Percentiles rank a stretch among this genome's conserved stretches.
phyloP scores from a whole-genome alignment of 1,139 yeast species.

The Pichia sp. region DNA sequence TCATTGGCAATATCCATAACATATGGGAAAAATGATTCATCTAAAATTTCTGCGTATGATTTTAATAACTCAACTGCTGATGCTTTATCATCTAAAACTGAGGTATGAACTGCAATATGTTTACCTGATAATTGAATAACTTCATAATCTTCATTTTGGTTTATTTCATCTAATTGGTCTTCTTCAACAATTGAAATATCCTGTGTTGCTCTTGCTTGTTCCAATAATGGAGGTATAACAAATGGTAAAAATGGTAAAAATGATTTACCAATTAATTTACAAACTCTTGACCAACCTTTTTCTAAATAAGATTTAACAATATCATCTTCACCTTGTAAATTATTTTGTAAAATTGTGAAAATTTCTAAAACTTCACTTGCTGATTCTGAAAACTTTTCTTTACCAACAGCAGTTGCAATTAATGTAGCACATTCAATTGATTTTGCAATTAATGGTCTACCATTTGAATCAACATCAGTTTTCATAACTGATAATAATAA shows the following conservation, averaged over 20 bases:
- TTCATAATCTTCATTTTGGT: conserved; percentile 91
- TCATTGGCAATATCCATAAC: conserved; percentile 73
- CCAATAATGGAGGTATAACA: conserved; percentile 83
- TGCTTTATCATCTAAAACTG: conserved; percentile 86
- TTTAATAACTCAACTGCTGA: conserved; percentile 84
- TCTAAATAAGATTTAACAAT: conserved; percentile 83
- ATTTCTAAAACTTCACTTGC: conserved; percentile 68
- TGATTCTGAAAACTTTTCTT: conserved; percentile 76
- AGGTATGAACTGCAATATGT: conserved; percentile 90
- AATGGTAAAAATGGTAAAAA: conserved; percentile 81
- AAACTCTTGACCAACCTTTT: conserved; percentile 95
- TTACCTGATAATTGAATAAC: conserved; percentile 87
- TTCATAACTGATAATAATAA: conserved; percentile 71
- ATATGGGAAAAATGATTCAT: conserved; percentile 77
- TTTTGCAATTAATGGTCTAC: conserved; percentile 78
- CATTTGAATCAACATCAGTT: conserved; percentile 74
- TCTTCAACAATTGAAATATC: conserved; percentile 85
- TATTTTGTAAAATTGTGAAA: conserved; percentile 67
- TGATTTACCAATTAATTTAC: conserved; percentile 77
- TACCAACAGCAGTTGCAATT: conserved; percentile 95
- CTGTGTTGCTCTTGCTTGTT: conserved; percentile 83
- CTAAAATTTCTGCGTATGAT: conserved; percentile 81
- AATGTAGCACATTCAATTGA: conserved; percentile 93
- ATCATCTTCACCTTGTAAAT: conserved; percentile 55
- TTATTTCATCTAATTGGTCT: conserved; percentile 76